Base-by-base conservation (phyloP, 1,284 basidiomycete genomes). In the Naganishia sp. region DNA sequence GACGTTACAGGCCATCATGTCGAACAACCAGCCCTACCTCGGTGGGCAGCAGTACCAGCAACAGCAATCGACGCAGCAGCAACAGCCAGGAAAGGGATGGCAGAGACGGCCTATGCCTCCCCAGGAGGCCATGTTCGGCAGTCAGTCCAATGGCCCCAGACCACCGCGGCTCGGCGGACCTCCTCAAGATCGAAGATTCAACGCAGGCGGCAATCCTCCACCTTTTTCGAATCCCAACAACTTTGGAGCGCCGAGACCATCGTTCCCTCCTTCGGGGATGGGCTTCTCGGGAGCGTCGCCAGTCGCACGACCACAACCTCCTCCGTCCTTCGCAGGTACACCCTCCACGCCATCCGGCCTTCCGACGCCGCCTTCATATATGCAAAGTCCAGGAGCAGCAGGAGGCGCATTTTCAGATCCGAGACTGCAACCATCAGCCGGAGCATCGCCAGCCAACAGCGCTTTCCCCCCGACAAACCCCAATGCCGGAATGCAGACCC, bases 71-170 rank as follows among this genome's bases (percentile, higher is more conserved):
- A 15, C 33, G 31, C 13, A 13, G 11, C 25, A 21, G 10, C 36
- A 42, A 6, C 21, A 33, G 23, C 31, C 36, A 28, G 49, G 48
- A 10, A 25, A 48, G 25, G 59, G 59, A 43, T 61, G 59, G 59
- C 59, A 61, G 49, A 61, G 59, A 28, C 18, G 59, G n/a, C 59
- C 59, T 9, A 61, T 61, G 59, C 48, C 59, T 28, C 59, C 59
- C 18, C 59, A 61, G 49, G 59, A 61, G 25, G 48, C 59, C 9
- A 48, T 61, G 23, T 61, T 61, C 59, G 43, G 59, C 48, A 31
- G 36, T 25, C 45, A 44, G 11, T 23, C 36, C 21, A 52, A n/a
- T n/a, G 59, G 59, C 16, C 21, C 48, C 11, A 42, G 59, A 48
- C 48, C 59, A 28, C 59, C 59, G 23, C 59, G 59, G 18, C 59